A percentile compares a stretch with the other conserved stretches of the same genome.
phyloP scores from a whole-genome alignment of 2,329 filamentous ascomycete species.

The Knufia fluminis region DNA sequence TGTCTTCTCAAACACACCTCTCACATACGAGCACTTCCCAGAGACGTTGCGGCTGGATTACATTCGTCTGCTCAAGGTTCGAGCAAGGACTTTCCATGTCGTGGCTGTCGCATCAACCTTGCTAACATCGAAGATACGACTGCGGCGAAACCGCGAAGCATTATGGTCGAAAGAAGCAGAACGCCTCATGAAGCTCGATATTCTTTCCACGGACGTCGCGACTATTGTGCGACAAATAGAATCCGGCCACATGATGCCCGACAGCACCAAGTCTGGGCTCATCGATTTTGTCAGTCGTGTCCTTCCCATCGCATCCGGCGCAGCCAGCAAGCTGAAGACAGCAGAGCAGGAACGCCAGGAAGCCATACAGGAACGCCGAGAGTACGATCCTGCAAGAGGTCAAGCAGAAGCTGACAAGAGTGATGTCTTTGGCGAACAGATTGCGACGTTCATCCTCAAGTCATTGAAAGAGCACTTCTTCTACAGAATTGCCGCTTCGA shows the following conservation, averaged over 20 bases:
- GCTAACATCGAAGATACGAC: conserved; percentile 55
- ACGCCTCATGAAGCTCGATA: conserved; percentile 46
- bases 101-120: conserved; percentile 54
- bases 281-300: conserved; percentile 42
- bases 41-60: conserved; percentile 53
- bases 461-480: conserved; percentile 48
- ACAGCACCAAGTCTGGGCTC: conserved; percentile 36
- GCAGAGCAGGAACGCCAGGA: conserved; percentile 28
- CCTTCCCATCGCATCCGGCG: conserved; percentile 44
- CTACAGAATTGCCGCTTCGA: conserved; percentile 50
- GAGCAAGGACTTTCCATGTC: conserved; percentile 47
- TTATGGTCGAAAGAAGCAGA: conserved; percentile 55
- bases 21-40: conserved; percentile 46
- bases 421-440: conserved; percentile 48
- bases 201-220: conserved; percentile 27
- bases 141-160: conserved; percentile 54
- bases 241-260: conserved; percentile 41
- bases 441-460: conserved; percentile 51
- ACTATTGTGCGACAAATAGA: conserved; percentile 39
- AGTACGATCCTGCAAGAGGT: conserved; percentile 42
- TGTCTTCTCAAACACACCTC: conserved; percentile 42
- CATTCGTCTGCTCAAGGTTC: conserved; percentile 44
- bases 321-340: conserved; percentile 23
- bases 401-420: conserved; percentile 17
- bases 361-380: conserved; percentile 13